These are phyloP conservation scores for Ascosphaera aggregata DNA, from an alignment of 2,329 filamentous ascomycete species.

Conservation along the genomic window DNA sequence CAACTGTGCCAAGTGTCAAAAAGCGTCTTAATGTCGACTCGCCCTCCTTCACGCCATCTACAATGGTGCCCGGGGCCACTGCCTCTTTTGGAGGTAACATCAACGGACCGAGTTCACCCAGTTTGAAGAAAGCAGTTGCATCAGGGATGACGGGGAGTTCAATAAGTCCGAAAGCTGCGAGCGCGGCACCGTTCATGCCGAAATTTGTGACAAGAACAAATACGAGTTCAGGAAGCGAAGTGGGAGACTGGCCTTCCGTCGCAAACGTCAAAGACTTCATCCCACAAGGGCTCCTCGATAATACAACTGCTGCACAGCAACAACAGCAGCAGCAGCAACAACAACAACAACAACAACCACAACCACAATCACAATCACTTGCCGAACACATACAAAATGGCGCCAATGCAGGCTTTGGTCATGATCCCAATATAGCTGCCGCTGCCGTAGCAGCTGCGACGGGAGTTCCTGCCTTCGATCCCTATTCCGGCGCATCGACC, in stretches of 20 bases:
- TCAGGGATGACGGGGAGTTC: conserved; percentile 3
- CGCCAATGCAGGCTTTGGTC: background rate
- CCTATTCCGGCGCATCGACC: conserved; percentile 37
- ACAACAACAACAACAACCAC: background rate
- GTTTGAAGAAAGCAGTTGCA: conserved; percentile 1
- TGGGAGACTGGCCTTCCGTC: conserved; percentile 8
- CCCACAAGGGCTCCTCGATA: conserved; percentile 25
- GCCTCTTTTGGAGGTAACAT: conserved; percentile 22
- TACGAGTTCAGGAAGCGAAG: background rate
- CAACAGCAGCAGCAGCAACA: background rate
- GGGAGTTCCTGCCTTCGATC: conserved; percentile 29
- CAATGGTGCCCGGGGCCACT: conserved; percentile 8
- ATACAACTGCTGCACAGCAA: background rate
- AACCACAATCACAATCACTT: background rate
- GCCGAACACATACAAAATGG: background rate
- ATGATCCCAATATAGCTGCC: background rate
- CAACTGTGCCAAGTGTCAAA: conserved; percentile 16
- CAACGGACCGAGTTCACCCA: background rate
- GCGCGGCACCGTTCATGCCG: conserved; percentile 40
- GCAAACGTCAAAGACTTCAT: conserved; percentile 26
- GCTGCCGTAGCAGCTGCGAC: background rate
- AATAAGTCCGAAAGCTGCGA: conserved; percentile 79
- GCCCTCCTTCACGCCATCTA: conserved; percentile 66
- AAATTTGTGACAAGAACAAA: conserved; percentile 13
- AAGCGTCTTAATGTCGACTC: conserved; percentile 88